phyloP scores from a whole-genome alignment of 1,139 yeast species.

The Torulaspora globosa region DNA sequence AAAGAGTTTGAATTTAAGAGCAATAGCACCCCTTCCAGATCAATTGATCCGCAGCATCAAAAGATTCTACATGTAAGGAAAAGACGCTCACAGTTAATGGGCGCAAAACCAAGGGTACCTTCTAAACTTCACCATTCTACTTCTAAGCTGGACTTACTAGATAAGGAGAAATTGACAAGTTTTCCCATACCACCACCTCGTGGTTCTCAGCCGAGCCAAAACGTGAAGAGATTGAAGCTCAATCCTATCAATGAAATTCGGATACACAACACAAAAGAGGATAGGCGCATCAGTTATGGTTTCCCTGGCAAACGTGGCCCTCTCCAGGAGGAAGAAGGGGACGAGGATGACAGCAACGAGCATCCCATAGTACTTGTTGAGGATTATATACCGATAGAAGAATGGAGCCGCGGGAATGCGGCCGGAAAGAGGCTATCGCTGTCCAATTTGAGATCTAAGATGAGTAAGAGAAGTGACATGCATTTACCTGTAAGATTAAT shows the following conservation, averaged over 20 bases:
- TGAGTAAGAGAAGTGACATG: slow-evolving; percentile 21
- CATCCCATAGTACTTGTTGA: slow-evolving; percentile 32
- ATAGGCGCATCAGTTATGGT: slow-evolving; percentile 26
- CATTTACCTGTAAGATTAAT: slow-evolving; percentile 28
- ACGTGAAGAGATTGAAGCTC: slow-evolving; percentile 13
- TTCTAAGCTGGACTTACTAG: slow-evolving; percentile 33
- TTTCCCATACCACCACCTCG: slow-evolving; percentile 34
- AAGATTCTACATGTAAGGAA: slow-evolving; percentile 20
- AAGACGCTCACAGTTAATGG: slow-evolving; percentile 27
- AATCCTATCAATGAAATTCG: slow-evolving; percentile 24
- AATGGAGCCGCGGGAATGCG: slow-evolving; percentile 5
- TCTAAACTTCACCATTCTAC: slow-evolving; percentile 23
- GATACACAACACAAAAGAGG: slow-evolving; percentile 23
- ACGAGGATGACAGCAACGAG: slow-evolving; percentile 6
- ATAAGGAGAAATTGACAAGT: slow-evolving; percentile 30
- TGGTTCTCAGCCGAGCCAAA: neutral
- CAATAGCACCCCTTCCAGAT: slow-evolving; percentile 33
- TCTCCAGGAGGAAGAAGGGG: slow-evolving; percentile 11
- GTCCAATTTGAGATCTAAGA: slow-evolving; percentile 28
- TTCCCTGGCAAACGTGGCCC: slow-evolving; percentile 7
- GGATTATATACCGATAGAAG: slow-evolving; percentile 28
- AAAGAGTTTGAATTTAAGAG: slow-evolving; percentile 32
- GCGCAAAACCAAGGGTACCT: slow-evolving; percentile 27
- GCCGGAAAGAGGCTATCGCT: slow-evolving; percentile 30
- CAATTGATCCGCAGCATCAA: slow-evolving; percentile 8